These are phyloP conservation scores for Apiotrichum laibachii DNA, from an alignment of 1,284 basidiomycete genomes.

Conservation along the genomic window DNA sequence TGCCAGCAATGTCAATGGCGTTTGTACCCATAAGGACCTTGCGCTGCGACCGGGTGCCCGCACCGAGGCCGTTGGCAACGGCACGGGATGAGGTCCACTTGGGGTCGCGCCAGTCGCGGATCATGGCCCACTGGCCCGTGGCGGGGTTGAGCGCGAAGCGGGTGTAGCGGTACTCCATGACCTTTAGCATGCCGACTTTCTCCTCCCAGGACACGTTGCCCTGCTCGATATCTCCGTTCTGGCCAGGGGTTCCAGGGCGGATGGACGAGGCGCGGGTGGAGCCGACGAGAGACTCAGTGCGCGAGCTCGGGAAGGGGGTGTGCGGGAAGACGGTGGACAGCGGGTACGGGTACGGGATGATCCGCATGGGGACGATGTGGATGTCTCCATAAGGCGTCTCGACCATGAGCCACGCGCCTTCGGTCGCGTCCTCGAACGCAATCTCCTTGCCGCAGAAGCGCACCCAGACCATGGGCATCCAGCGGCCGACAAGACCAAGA, in stretches of 20 bases:
- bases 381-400: slow-evolving; percentile 85
- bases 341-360: slow-evolving; percentile 70
- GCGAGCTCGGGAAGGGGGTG: slow-evolving; percentile 2
- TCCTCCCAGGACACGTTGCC: slow-evolving; percentile 47
- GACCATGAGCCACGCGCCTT: slow-evolving; percentile 75
- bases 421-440: slow-evolving; percentile 69
- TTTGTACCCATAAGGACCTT: slow-evolving; percentile 78
- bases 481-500: slow-evolving; percentile 80
- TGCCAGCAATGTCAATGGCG: slow-evolving; percentile 85
- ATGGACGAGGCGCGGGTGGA: slow-evolving; percentile 20
- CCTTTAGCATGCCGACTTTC: slow-evolving; percentile 56
- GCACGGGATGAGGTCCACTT: slow-evolving; percentile 65
- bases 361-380: slow-evolving; percentile 67
- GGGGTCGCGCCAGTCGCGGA: slow-evolving; percentile 89
- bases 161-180: slow-evolving; percentile 72
- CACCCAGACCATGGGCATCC: slow-evolving; percentile 90
- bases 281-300: slow-evolving; percentile 20
- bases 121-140: slow-evolving; percentile 76
- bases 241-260: slow-evolving; percentile 8
- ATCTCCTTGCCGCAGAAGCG: slow-evolving; percentile 79
- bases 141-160: slow-evolving; percentile 84
- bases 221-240: slow-evolving; percentile 45
- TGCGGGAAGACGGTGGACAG: slow-evolving; percentile 71
- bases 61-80: slow-evolving; percentile 65
- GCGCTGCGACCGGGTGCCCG: slow-evolving; percentile 63